Evolutionary conservation across 257 asterid species (phyloP).

Genomic region (Gentiana dahurica): DNA sequence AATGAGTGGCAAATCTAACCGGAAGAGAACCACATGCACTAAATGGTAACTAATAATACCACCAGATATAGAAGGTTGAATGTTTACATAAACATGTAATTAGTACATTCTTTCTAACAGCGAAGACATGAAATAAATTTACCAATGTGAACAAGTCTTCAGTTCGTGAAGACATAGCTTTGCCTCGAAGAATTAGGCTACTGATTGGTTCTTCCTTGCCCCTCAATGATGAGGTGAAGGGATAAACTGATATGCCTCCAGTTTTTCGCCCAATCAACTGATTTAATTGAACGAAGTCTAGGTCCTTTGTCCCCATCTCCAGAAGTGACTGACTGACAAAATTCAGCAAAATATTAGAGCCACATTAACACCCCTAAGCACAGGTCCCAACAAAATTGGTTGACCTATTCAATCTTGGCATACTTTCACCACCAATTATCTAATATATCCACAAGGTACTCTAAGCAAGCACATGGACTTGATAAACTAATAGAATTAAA

Average conservation of each 20-base stretch:
- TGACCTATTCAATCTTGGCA: no score
- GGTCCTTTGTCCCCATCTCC: slow-evolving; percentile 97
- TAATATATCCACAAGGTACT: no score
- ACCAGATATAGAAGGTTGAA: no score
- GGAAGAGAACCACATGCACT: no score
- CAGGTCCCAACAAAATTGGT: no score
- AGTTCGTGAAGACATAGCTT: slow-evolving; percentile 79
- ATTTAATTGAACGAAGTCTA: slow-evolving; percentile 88
- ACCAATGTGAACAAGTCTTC: slow-evolving; percentile 92
- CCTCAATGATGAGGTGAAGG: slow-evolving; percentile 73
- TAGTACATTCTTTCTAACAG: background rate
- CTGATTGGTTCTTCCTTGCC: slow-evolving; percentile 75
- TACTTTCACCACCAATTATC: no score
- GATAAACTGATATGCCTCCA: slow-evolving; percentile 93
- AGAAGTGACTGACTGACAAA: slow-evolving; percentile 79
- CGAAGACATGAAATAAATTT: slow-evolving; percentile 11
- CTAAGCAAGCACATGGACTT: no score
- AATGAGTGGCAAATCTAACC: no score
- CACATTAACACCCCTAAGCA: background rate
- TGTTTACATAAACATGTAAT: no score
- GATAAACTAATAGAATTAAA: no score
- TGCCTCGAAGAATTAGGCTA: slow-evolving; percentile 77
- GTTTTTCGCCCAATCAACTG: slow-evolving; percentile 96
- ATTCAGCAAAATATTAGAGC: slow-evolving; percentile 7
- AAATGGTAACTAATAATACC: no score